Evolutionary conservation across 202 grass and related monocot species (phyloP), one percentile per base, ranked within the genome.

Genomic region (Cymbopogon flexuosus): DNA sequence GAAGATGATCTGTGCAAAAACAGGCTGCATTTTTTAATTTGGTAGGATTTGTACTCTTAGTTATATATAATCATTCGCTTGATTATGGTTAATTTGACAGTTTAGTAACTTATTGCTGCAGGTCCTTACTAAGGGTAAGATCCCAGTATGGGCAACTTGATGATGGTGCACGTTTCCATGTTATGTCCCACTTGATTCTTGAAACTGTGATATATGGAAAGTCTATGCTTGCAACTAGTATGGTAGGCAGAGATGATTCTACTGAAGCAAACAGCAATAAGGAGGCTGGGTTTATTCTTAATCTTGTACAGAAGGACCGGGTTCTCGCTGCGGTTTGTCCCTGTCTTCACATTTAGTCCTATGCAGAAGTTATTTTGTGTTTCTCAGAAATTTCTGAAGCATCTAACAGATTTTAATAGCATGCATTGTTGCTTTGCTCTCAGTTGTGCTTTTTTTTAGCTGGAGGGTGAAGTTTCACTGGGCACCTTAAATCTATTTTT

Each of bases 1-100:
- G 95, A 98, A 80, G 95, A 98, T 85, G 95, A 98, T 65, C 90
- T 82, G 62, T 88, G 84, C 86, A 98, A 89, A 82, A 95, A 91
- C 78, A 94, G 84, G n/a, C 83, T 98, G 73, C 92, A 98, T 83
- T 94, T 91, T 79, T 88, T 93, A 56, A 83, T 98, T 81, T 98
- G 95, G 95, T 98, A 89, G 65, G 65, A 14, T 19, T 52, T 47
- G 10, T 19, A 30, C 15, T 34, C 27, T 34, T 52, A 72, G 43
- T 52, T 34, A 72, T 34, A 46, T 72, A 23, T 23, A 35, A 33
- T 29, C 13, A 46, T 64, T 82, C 33, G 5, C 47, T 59, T 18
- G 12, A 52, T 66, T 43, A 43, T 75, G 22, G 41, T 67, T 52
- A 76, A 62, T 78, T 72, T 76, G 63, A 65, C 40, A 70, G 23